Evolutionary conservation across 306 rosid genomes (phyloP), one percentile per base, ranked within the genome.

Genomic region (Castanea mollissima): DNA sequence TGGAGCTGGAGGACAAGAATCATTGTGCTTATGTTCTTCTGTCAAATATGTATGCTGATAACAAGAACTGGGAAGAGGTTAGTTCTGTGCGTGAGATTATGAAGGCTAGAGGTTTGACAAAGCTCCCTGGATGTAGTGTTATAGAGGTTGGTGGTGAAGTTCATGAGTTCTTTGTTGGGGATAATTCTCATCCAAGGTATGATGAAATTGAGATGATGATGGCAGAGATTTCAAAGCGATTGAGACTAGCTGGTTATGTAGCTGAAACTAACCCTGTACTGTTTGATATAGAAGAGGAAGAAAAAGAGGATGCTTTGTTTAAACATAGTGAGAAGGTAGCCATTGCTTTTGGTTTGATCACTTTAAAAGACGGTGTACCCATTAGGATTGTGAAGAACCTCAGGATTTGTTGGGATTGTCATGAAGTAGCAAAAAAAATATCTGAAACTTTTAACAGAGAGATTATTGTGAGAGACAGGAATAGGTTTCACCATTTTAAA

Each of bases 51-150:
- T 82, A 88, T 71, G 94, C 92, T 3, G 92, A 91, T 78, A 59
- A 82, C 12, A 80, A 81, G 86, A 82, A 85, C 54, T 90, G 90
- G 87, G 91, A 88, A 5, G 64, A 73, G 58, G 89, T 84, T 67
- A 69, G 76, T 71, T 82, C 52, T 35, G 81, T 88, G 78, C 62
- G 91, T 16, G 77, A 80, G 44, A 44, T 20, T 14, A 91, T 91
- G 94, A 89, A 84, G 76, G 84, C 78, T 1, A 88, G 71, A 57
- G 87, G 91, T 51, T 85, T 88, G 57, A 85, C 70, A 65, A 92
- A 91, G 86, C 85, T 77, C 27, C 92, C 94, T 51, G 92, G 94
- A 52, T 92, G 97, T 57, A 89, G 85, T 77, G 92, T 89, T 60
- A 82, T 91, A 38, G 92, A 89, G 79, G 87, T 80, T 44, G 83